These are phyloP conservation scores for Thuidium tamariscinum DNA, from an alignment of 225 moss, liverwort and hornwort species.

Conservation along the genomic window DNA sequence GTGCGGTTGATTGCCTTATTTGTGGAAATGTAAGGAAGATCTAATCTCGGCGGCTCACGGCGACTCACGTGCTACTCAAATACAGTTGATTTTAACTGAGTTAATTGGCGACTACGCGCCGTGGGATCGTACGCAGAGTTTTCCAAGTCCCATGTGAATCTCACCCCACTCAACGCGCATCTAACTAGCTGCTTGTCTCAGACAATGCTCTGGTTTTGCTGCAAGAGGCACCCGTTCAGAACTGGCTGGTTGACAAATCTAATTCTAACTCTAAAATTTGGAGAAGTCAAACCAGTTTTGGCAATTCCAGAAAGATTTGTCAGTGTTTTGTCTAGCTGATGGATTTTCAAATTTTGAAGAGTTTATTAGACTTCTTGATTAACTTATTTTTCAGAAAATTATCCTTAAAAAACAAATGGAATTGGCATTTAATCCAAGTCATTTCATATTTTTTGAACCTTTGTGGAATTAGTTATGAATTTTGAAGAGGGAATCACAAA, in stretches of 20 bases:
- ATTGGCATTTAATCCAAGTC: not conserved
- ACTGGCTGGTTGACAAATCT: not conserved
- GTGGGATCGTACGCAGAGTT: not conserved
- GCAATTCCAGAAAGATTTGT: not conserved
- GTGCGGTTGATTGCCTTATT: rapidly evolving
- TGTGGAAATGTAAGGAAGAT: not conserved
- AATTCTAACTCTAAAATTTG: too few relatives aligned
- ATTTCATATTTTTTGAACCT: not conserved
- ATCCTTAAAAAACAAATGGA: not conserved
- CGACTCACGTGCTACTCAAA: too few relatives aligned
- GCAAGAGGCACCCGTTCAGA: not conserved
- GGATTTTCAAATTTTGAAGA: not conserved
- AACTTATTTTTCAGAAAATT: not conserved
- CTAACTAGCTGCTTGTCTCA: not conserved
- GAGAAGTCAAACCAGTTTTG: not conserved
- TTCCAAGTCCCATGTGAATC: not conserved
- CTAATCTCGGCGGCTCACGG: not conserved
- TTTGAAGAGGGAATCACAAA: not conserved
- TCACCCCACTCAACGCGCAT: not conserved
- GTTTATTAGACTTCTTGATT: not conserved
- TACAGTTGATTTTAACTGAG: not conserved
- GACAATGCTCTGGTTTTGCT: not conserved
- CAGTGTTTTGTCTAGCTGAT: not conserved
- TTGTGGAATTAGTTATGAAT: not conserved
- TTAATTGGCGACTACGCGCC: not conserved